Conservation (phyloP, 495 filamentous ascomycete genomes). For the Barbatosphaeria neglecta region DNA sequence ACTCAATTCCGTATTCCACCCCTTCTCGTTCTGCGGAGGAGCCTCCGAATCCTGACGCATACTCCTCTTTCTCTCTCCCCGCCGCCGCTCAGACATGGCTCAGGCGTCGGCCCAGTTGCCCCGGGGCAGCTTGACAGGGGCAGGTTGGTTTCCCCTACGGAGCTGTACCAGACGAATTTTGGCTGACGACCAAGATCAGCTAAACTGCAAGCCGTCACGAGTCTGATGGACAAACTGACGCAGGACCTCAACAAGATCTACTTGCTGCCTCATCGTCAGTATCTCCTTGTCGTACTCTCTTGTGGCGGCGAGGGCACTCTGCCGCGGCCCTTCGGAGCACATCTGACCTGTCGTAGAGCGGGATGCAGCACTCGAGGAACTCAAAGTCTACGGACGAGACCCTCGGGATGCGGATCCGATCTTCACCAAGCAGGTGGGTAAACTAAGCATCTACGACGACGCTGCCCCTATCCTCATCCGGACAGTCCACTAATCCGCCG, state of each 20-base stretch:
- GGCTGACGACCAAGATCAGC: constrained; percentile 22
- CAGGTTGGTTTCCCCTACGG: constrained; percentile 3
- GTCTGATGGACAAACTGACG: constrained; percentile 45
- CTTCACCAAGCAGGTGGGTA: constrained; percentile 60
- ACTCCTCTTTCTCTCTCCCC: neutral
- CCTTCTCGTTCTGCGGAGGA: too few species aligned
- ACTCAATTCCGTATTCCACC: too few species aligned
- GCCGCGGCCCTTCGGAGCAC: neutral
- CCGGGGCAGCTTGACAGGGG: constrained; percentile 7
- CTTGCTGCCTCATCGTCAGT: constrained; percentile 47
- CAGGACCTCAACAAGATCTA: constrained; percentile 43
- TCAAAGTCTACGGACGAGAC: constrained; percentile 70
- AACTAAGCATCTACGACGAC: too few species aligned
- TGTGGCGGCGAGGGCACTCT: too few species aligned
- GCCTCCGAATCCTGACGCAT: too few species aligned
- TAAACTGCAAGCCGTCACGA: constrained; percentile 52
- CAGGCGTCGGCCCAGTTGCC: neutral
- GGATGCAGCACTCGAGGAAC: constrained; percentile 50
- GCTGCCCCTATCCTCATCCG: too few species aligned
- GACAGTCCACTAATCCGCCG: neutral
- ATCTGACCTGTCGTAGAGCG: constrained; percentile 38
- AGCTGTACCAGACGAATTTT: neutral
- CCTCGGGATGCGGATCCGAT: constrained; percentile 63
- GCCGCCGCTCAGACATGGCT: neutral
- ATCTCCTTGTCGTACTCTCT: neutral